Percentiles rank a stretch among this genome's conserved stretches.
These are phyloP conservation scores for Allantophomopsis cytisporea DNA, from an alignment of 2,329 filamentous ascomycete genomes.

Conservation along the genomic window DNA sequence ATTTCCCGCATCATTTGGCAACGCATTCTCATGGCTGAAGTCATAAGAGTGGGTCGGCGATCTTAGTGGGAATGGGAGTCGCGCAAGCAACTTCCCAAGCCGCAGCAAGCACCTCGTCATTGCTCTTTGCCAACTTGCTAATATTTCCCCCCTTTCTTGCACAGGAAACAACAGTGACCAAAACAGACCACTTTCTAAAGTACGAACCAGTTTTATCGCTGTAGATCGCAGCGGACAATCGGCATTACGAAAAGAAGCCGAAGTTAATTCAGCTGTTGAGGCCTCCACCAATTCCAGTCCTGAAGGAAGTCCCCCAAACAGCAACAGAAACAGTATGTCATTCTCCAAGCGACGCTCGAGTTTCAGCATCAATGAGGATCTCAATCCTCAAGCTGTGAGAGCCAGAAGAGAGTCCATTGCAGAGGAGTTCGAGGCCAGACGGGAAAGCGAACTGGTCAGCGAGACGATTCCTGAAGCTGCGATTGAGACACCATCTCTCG, in stretches of 20 bases:
- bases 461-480: constrained; percentile 15
- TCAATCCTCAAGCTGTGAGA: constrained; percentile 8
- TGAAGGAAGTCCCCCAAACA: neutral
- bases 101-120: neutral
- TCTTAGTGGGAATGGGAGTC: neutral
- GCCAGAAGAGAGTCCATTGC: constrained; percentile 13
- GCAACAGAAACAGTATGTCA: constrained; percentile 8
- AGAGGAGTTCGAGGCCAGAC: constrained; percentile 11
- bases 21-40: neutral
- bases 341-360: constrained; percentile 14
- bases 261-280: no score
- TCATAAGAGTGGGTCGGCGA: neutral
- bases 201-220: constrained; percentile 62
- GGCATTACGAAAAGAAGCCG: constrained; percentile 23
- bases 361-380: constrained; percentile 14
- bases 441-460: constrained; percentile 10
- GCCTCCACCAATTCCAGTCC: no score
- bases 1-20: neutral
- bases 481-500: constrained; percentile 10
- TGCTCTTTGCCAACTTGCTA: neutral
- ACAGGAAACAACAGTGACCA: constrained; percentile 22
- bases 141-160: constrained; percentile 2
- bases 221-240: constrained; percentile 39
- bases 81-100: neutral
- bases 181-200: constrained; percentile 57